phyloP scores from a whole-genome alignment of 805 yeast genomes.

The Wickerhamiella dianesei region DNA sequence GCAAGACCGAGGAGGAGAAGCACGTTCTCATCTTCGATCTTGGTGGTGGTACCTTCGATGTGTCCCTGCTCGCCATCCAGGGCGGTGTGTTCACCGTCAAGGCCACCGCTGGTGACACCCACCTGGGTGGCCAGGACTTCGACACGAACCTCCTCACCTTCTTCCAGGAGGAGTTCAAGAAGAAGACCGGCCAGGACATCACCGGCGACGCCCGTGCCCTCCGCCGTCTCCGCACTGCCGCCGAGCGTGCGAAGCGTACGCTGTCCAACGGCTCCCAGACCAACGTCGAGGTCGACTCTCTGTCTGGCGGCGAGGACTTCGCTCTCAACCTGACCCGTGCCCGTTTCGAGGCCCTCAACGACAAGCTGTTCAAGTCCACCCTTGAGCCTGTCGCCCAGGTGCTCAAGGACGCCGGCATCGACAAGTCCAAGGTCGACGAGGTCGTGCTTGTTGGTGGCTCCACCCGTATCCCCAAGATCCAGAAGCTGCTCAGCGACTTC shows the following conservation, averaged over 20 bases:
- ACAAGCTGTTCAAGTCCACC: slow-evolving; percentile 84
- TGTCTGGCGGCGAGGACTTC: slow-evolving; percentile 93
- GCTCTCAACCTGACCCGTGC: slow-evolving; percentile 91
- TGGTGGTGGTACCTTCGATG: slow-evolving; percentile 99
- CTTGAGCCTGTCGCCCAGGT: slow-evolving; percentile 91
- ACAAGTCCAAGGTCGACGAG: slow-evolving; percentile 78
- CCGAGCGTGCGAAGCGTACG: slow-evolving; percentile 98
- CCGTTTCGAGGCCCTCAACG: slow-evolving; percentile 92
- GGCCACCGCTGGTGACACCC: slow-evolving; percentile 99
- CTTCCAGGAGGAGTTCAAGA: slow-evolving; percentile 88
- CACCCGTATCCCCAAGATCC: slow-evolving; percentile 97
- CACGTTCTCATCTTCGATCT: slow-evolving; percentile 84
- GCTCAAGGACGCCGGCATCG: slow-evolving; percentile 76
- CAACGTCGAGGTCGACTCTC: slow-evolving; percentile 90
- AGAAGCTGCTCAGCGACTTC: slow-evolving; percentile 85
- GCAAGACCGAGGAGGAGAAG: slow-evolving; percentile 67
- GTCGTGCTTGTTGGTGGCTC: slow-evolving; percentile 98
- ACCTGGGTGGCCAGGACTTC: slow-evolving; percentile 99
- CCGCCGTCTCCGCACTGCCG: slow-evolving; percentile 96
- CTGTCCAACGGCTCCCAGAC: slow-evolving; percentile 93
- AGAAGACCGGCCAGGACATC: slow-evolving; percentile 87
- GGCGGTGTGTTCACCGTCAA: slow-evolving; percentile 95
- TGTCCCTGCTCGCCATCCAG: slow-evolving; percentile 76
- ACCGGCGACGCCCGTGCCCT: slow-evolving; percentile 86
- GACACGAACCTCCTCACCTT: slow-evolving; percentile 89